Conservation (phyloP, 1,139 yeast species). For the Candida sp. region DNA sequence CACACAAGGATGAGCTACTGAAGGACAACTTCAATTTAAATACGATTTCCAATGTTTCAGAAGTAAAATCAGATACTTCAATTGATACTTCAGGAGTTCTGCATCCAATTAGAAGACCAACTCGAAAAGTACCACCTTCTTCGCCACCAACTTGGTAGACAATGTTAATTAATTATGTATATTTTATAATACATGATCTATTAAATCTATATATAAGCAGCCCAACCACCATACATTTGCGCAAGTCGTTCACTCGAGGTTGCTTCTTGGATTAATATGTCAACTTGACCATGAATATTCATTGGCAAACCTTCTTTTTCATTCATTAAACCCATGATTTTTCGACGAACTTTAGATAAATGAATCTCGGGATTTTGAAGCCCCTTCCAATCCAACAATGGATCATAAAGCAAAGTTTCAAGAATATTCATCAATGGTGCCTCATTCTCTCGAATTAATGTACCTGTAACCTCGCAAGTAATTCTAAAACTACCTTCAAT, state of each 20-base stretch:
- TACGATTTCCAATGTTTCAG: not conserved
- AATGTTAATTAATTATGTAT: not conserved
- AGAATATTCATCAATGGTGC: constrained; percentile 87
- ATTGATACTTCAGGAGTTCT: not conserved
- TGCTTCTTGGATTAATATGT: constrained; percentile 83
- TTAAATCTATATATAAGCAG: constrained; percentile 47
- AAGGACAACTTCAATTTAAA: not conserved
- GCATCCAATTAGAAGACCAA: not conserved
- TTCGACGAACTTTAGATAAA: constrained; percentile 70
- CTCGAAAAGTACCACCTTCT: not conserved
- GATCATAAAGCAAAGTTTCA: constrained; percentile 92
- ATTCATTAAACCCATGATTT: constrained; percentile 75
- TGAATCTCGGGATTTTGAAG: constrained; percentile 60
- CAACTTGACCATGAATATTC: constrained; percentile 92
- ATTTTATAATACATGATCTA: not conserved
- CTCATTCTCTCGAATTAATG: constrained; percentile 73
- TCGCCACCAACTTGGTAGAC: not conserved
- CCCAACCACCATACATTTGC: constrained; percentile 96
- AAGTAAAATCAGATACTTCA: not conserved
- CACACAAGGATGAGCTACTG: not conserved
- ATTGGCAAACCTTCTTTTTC: constrained; percentile 83
- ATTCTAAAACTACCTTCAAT: constrained; percentile 88
- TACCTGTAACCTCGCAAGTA: constrained; percentile 82
- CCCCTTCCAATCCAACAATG: constrained; percentile 70
- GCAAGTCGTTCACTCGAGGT: constrained; percentile 67